These are phyloP conservation scores for Pseudotulostoma volvatum DNA, from an alignment of 495 filamentous ascomycete genomes.

Conservation along the genomic window DNA sequence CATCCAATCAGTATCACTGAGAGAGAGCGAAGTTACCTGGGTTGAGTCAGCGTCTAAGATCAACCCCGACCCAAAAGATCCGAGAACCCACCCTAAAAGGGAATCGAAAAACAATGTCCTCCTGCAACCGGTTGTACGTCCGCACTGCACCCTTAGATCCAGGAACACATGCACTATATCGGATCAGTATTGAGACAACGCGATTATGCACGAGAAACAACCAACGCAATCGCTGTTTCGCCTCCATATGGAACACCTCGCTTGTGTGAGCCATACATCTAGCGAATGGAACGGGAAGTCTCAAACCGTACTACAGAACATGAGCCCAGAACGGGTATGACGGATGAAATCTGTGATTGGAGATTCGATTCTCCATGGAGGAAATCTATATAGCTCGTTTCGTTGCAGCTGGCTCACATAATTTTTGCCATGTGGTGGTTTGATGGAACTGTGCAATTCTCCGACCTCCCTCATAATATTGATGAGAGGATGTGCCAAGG, in stretches of 20 bases:
- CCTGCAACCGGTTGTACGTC: too few species aligned
- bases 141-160: too few species aligned
- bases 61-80: too few species aligned
- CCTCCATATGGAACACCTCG: background rate
- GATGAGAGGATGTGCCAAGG: constrained; percentile 15
- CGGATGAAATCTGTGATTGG: constrained; percentile 22
- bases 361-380: constrained; percentile 17
- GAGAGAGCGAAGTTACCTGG: too few species aligned
- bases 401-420: constrained; percentile 21
- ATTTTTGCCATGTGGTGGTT: constrained; percentile 11
- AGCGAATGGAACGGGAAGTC: background rate
- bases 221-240: background rate
- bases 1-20: too few species aligned
- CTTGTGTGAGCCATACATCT: background rate
- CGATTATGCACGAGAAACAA: background rate
- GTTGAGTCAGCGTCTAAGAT: too few species aligned
- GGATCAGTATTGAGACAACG: too few species aligned
- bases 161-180: background rate
- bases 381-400: constrained; percentile 19
- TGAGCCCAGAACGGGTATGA: constrained; percentile 18
- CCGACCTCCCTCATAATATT: constrained; percentile 17
- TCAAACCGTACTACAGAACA: constrained; percentile 21
- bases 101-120: too few species aligned
- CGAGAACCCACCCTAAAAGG: too few species aligned
- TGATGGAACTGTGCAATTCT: constrained; percentile 3